Conservation (phyloP, 2,329 filamentous ascomycete genomes). For the Curvularia verruculosa region DNA sequence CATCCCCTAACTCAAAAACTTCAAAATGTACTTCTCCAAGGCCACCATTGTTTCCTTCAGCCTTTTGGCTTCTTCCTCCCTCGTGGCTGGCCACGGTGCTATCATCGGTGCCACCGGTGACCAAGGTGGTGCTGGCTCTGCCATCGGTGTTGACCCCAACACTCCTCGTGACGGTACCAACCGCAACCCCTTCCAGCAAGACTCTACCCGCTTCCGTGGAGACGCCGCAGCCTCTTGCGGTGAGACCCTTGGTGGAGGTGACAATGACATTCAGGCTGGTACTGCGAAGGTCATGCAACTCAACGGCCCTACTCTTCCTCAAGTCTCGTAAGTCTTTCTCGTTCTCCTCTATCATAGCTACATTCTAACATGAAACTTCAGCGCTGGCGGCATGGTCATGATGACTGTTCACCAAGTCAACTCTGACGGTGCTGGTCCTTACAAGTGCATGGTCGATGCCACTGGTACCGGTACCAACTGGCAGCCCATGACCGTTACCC, state of each 20-base stretch:
- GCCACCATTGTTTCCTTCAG: slow-evolving; percentile 51
- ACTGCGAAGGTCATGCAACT: slow-evolving; percentile 64
- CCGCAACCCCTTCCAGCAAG: slow-evolving; percentile 67
- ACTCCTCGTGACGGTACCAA: slow-evolving; percentile 68
- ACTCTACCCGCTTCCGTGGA: slow-evolving; percentile 67
- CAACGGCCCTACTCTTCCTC: slow-evolving; percentile 63
- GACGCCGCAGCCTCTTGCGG: slow-evolving; percentile 60
- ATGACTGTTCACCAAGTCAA: slow-evolving; percentile 74
- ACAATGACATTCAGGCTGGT: slow-evolving; percentile 63
- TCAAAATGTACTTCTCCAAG: slow-evolving; percentile 53
- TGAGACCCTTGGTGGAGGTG: slow-evolving; percentile 63
- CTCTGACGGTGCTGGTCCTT: slow-evolving; percentile 69
- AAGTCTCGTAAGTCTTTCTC: slow-evolving; percentile 50
- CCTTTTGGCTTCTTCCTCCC: slow-evolving; percentile 60
- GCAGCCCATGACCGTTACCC: slow-evolving; percentile 61
- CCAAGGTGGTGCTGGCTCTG: slow-evolving; percentile 59
- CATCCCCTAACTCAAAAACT: slow-evolving; percentile 20
- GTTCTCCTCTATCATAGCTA: background rate
- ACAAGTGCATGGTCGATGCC: slow-evolving; percentile 68
- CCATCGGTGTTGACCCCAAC: slow-evolving; percentile 60
- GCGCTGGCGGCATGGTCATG: slow-evolving; percentile 57
- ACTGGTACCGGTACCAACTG: slow-evolving; percentile 64
- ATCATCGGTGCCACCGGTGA: slow-evolving; percentile 65
- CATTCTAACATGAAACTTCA: slow-evolving; percentile 19
- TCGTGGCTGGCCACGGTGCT: slow-evolving; percentile 66